Base-by-base conservation (phyloP, 305 asterid genomes). In the Solanum chacoense region DNA sequence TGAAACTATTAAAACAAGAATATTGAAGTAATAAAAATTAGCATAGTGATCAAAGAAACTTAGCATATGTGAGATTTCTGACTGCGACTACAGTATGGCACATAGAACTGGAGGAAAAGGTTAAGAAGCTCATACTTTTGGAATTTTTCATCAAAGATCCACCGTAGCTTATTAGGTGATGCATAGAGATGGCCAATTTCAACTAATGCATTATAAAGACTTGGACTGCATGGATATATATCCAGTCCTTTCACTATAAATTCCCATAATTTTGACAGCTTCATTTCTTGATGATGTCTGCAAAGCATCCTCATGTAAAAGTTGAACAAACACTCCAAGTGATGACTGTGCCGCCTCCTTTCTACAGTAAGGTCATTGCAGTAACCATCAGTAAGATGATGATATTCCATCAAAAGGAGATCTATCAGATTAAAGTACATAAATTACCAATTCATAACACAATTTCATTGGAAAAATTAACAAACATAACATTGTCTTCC, bases 121-220 rank as follows among this genome's bases (percentile, higher is more conserved):
- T 85, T 26, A 29, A 36, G 87, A 38, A 50, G 42, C 78, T 22
- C 71, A 87, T 95, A 96, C 99, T 93, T 97, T 89, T 89, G 93
- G 87, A 91, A 91, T 89, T 90, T 92, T 76, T 96, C 95, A 89
- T 97, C 98, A 31, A 96, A 93, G 83, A 94, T 92, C 94, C 94
- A 93, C 90, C 99, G 96, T 90, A 96, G 87, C 90, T 95, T 97
- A 92, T 94, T 94, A n/a, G 98, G 95, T 28, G 98, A 94, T 79
- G 94, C 90, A 92, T 96, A 92, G 77, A 94, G 95, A 90, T 93
- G 88, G 91, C 98, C 92, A 91, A 94, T 93, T 91, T 93, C 95
- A 79, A 95, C 92, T 79, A 97, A 89, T 79, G 95, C 93, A 86
- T 85, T 73, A 91, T 96, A 95, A 34, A 97, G 91, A 55, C 73